A percentile compares a stretch with the other conserved stretches of the same genome.
phyloP scores from a whole-genome alignment of 1,139 yeast species.

The Yamadazyma epiphylla region DNA sequence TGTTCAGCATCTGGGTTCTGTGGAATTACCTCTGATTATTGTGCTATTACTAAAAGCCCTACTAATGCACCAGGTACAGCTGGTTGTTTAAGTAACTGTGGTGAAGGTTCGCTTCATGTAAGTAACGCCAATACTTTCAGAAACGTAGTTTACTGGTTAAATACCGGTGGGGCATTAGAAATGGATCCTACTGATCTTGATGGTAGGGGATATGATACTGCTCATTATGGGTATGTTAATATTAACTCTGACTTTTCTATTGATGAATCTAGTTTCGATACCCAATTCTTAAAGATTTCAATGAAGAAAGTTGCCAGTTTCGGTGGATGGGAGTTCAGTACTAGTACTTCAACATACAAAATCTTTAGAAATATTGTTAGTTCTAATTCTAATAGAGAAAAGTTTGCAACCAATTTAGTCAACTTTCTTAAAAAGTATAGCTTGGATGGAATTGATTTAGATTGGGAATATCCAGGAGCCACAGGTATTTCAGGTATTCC shows the following conservation, averaged over 20 bases:
- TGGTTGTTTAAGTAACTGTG: conserved; percentile 16
- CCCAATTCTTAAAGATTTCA: conserved; percentile 9
- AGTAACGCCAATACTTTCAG: conserved; percentile 12
- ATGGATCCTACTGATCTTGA: conserved; percentile 10
- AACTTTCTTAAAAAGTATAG: conserved; percentile 10
- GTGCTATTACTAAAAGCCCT: conserved; percentile 6
- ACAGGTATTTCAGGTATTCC: conserved; percentile 10
- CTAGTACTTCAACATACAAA: conserved; percentile 8
- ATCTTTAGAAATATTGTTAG: conserved; percentile 12
- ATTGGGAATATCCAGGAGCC: conserved; percentile 20
- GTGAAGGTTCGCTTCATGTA: conserved; percentile 14
- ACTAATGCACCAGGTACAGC: conserved; percentile 11
- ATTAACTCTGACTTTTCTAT: conserved; percentile 12
- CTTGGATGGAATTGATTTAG: conserved; percentile 19
- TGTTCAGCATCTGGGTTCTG: conserved; percentile 15
- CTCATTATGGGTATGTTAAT: conserved; percentile 16
- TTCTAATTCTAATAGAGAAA: conserved; percentile 8
- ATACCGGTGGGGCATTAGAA: conserved; percentile 8
- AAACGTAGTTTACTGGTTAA: conserved; percentile 17
- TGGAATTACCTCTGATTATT: conserved; percentile 13
- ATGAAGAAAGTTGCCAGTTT: conserved; percentile 14
- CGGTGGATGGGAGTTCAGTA: conserved; percentile 16
- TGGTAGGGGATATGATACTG: conserved; percentile 8
- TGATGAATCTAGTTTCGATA: conserved; percentile 5
- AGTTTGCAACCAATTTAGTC: conserved; percentile 13